A percentile compares a stretch with the other conserved stretches of the same genome.
phyloP scores from a whole-genome alignment of 2,329 filamentous ascomycete genomes.

The Aspergillus neotritici region DNA sequence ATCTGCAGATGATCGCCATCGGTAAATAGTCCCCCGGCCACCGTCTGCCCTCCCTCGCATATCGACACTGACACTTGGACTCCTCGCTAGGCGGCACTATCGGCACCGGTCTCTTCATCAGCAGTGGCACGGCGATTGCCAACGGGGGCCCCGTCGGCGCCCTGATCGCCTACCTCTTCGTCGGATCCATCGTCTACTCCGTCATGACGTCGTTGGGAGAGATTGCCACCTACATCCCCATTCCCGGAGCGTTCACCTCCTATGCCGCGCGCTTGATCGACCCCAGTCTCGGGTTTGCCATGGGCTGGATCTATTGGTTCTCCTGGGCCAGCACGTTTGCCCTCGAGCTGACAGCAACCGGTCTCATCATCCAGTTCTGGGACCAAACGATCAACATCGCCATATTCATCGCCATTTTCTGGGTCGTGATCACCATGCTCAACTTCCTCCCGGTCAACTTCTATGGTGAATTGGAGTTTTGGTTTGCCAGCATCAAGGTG shows the following conservation, averaged over 20 bases:
- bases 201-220: conserved; percentile 64
- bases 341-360: conserved; percentile 66
- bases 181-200: conserved; percentile 67
- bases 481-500: conserved; percentile 72
- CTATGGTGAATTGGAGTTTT: conserved; percentile 75
- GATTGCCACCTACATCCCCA: conserved; percentile 72
- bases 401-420: conserved; percentile 70
- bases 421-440: conserved; percentile 60
- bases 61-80: conserved; percentile 24
- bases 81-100: conserved; percentile 57
- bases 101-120: conserved; percentile 68
- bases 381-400: conserved; percentile 56
- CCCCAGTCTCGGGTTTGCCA: conserved; percentile 65
- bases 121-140: conserved; percentile 58
- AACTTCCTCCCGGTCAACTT: conserved; percentile 68
- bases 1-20: conserved; percentile 98
- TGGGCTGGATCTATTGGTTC: conserved; percentile 83
- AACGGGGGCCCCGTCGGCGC: conserved; percentile 61
- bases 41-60: background rate
- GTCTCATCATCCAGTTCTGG: conserved; percentile 74
- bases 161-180: conserved; percentile 62
- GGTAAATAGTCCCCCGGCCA: conserved; percentile 53
- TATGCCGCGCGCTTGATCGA: conserved; percentile 72
- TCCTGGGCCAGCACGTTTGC: conserved; percentile 68
- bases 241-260: conserved; percentile 68